phyloP scores from a whole-genome alignment of 2,329 filamentous ascomycete genomes.

The Cercospora zeina region DNA sequence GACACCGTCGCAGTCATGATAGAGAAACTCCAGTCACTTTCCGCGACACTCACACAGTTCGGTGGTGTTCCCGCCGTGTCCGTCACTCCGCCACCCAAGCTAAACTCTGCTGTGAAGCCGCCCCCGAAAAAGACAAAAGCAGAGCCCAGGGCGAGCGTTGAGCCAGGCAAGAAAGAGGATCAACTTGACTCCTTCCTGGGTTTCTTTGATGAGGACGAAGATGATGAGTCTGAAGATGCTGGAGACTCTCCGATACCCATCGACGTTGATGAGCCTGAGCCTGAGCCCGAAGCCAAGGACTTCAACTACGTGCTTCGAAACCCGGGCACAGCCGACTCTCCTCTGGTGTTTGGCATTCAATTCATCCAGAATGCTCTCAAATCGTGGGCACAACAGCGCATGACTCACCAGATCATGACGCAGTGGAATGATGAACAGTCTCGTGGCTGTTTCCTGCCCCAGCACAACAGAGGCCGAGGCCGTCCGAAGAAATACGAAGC shows the following conservation, averaged over 20 bases:
- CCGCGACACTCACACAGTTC: slow-evolving; percentile 33
- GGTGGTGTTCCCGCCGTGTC: slow-evolving; percentile 32
- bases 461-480: slow-evolving; percentile 32
- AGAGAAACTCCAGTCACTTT: slow-evolving; percentile 33
- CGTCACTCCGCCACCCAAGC: slow-evolving; percentile 21
- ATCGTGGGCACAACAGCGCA: slow-evolving; percentile 39
- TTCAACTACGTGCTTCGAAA: slow-evolving; percentile 22
- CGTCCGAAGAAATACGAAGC: slow-evolving; percentile 34
- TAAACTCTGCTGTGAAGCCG: not conserved
- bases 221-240: slow-evolving; percentile 26
- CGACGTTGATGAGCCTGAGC: not conserved
- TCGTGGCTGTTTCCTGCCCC: slow-evolving; percentile 14
- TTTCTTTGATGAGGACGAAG: slow-evolving; percentile 30
- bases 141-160: not conserved
- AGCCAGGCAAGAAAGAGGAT: slow-evolving; percentile 13
- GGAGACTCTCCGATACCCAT: not conserved
- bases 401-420: slow-evolving; percentile 28
- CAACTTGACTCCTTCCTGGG: slow-evolving; percentile 34
- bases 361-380: slow-evolving; percentile 41
- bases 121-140: slow-evolving; percentile 2
- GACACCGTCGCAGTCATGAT: slow-evolving; percentile 34
- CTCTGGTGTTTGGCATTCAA: slow-evolving; percentile 37
- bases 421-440: slow-evolving; percentile 28
- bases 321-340: slow-evolving; percentile 31
- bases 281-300: slow-evolving; percentile 20